Base-by-base conservation (phyloP, 345 rosid genomes). In the Cardiospermum halicacabum region DNA sequence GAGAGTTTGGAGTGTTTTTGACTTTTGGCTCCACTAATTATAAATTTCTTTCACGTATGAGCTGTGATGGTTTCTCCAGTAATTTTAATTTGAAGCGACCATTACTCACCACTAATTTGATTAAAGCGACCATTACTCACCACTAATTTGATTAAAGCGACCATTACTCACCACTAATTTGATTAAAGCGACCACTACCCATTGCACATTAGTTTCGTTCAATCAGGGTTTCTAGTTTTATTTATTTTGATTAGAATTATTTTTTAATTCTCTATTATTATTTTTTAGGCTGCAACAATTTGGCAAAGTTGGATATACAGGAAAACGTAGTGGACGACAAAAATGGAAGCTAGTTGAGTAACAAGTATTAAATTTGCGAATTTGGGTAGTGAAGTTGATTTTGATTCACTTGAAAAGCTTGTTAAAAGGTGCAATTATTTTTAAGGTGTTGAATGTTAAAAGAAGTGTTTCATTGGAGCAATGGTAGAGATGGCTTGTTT, bases 51-150 rank as follows among this genome's bases (percentile, higher is more conserved):
- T 79, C 88, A 39, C 83, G 84, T 45, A 34, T 82, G 42, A 82
- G 88, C 62, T 87, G 93, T 39, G 93, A 87, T 53, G 93, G 93
- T 1, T 82, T 87, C 39, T 81, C 86, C 30, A 84, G 86, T 21
- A 62, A 74, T 51, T n/a, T n/a, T 89, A 89, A 12, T 80, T 87
- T 37, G 80, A 80, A 2, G 74, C 79, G 61, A 71, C 84, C 54
- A 82, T n/a, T n/a, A n/a, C n/a, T n/a, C n/a, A n/a, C n/a, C n/a
- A n/a, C n/a, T n/a, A n/a, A n/a, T n/a, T n/a, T n/a, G n/a, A n/a
- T n/a, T n/a, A n/a, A n/a, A n/a, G n/a, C n/a, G n/a, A n/a, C n/a
- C n/a, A n/a, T n/a, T n/a, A n/a, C n/a, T n/a, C n/a, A n/a, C n/a
- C n/a, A n/a, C n/a, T n/a, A n/a, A n/a, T n/a, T n/a, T n/a, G n/a